Evolutionary conservation across 2,329 filamentous ascomycete genomes (phyloP).

Genomic region (Fusarium pseudoanthophilum): DNA sequence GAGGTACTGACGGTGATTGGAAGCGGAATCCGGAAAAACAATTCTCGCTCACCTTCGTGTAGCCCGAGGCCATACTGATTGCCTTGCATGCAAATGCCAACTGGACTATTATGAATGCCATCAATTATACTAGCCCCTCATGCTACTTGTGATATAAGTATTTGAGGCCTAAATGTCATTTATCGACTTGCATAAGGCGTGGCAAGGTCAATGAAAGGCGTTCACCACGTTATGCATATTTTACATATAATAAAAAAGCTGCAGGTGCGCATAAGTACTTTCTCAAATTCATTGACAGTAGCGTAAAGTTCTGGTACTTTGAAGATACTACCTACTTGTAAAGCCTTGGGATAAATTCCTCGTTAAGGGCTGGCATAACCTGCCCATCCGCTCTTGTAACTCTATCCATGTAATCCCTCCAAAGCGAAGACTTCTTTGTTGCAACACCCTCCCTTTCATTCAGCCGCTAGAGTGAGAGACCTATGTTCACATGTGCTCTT

Average conservation of each 20-base stretch:
- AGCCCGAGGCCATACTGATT: not conserved
- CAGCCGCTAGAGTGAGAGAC: too few species aligned
- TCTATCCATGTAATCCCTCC: too few species aligned
- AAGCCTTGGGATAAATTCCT: too few species aligned
- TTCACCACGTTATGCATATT: not conserved
- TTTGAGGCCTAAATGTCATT: fast-evolving
- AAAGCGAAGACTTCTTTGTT: too few species aligned
- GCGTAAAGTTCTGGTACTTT: too few species aligned
- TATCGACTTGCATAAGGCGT: not conserved
- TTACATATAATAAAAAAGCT: not conserved
- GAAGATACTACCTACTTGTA: too few species aligned
- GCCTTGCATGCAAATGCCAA: not conserved
- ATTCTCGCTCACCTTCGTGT: not conserved
- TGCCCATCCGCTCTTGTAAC: too few species aligned
- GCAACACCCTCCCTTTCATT: too few species aligned
- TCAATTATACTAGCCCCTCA: fast-evolving
- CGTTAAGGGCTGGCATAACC: too few species aligned
- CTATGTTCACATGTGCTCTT: too few species aligned
- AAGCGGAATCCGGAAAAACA: not conserved
- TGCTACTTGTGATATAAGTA: not conserved
- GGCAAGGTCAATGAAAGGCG: not conserved
- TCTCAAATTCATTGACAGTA: too few species aligned
- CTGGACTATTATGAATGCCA: not conserved
- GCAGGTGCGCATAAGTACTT: not conserved
- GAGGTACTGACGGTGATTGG: not conserved